Evolutionary conservation across 331 rosid genomes (phyloP), one percentile per base, ranked within the genome.

Genomic region (Telfairia occidentalis): DNA sequence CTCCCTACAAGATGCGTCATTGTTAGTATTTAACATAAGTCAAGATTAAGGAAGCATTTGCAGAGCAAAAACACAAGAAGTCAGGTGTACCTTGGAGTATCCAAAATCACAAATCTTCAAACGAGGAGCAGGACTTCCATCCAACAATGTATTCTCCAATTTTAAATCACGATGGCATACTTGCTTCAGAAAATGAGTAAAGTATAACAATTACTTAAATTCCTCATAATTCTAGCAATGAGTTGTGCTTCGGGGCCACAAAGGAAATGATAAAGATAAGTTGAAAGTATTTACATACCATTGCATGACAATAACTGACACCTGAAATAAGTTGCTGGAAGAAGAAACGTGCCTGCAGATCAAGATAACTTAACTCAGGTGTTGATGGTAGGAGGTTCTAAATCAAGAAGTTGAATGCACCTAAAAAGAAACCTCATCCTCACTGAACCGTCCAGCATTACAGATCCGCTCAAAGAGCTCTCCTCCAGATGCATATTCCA

Each of bases 401-500:
- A 74, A 29, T 26, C 18, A 85, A 83, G 73, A 42, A 60, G 67
- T 58, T 32, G 6, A 29, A 76, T 73, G 46, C 42, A 19, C 28
- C 64, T 5, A 9, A 73, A n/a, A 76, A 77, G 30, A 80, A 82
- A 93, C 96, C 96, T 93, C 98, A 52, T 93, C 98, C 83, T 93
- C 97, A 63, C 98, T 93, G 83, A 91, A 91, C 76, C 94, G 80
- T 72, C 98, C 98, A 6, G 98, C 98, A 75, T 91, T 93, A 92
- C 98, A 93, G 82, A 93, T 93, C 80, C 98, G 82, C 76, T 93
- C 98, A 58, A 93, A 93, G 74, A 93, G 85, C 82, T 93, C 97
- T 77, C 98, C 98, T 77, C 98, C 97, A 52, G 97, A 90, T 34
- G 98, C 98, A 85, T 88, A 93, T 83, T 93, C 97, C 97, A 93